These are phyloP conservation scores for Aureoboletus auriporus DNA, from an alignment of 768 basidiomycete genomes.

Conservation along the genomic window DNA sequence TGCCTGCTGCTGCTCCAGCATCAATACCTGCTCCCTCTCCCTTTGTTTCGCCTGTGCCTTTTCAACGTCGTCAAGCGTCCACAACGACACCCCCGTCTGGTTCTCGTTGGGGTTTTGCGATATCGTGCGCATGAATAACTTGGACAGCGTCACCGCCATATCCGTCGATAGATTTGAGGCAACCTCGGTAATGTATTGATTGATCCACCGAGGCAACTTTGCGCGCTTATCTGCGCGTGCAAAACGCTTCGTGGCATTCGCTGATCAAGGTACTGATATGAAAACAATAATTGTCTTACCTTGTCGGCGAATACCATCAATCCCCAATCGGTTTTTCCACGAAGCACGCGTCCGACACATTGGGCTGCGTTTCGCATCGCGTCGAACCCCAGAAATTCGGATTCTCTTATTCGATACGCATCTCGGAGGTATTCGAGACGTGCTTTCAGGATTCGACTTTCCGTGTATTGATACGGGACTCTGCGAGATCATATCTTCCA, in stretches of 20 bases:
- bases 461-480: constrained; percentile 97
- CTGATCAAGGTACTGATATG: not conserved
- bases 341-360: constrained; percentile 94
- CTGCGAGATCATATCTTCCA: constrained; percentile 35
- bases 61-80: constrained; percentile 91
- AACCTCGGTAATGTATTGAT: constrained; percentile 98
- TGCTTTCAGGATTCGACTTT: constrained; percentile 95
- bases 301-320: constrained; percentile 99
- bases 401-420: constrained; percentile 96
- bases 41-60: constrained; percentile 81
- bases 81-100: constrained; percentile 89
- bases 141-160: constrained; percentile 92
- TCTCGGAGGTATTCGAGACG: constrained; percentile 97
- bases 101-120: constrained; percentile 97
- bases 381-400: constrained; percentile 98
- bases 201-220: constrained; percentile 98
- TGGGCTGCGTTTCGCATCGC: constrained; percentile 99
- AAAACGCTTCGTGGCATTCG: constrained; percentile 60
- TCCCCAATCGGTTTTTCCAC: constrained; percentile 99
- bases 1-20: constrained; percentile 34
- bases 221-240: constrained; percentile 90
- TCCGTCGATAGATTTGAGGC: constrained; percentile 97
- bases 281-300: constrained; percentile 41
- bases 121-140: constrained; percentile 97
- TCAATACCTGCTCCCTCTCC: constrained; percentile 47